phyloP scores from a whole-genome alignment of 768 basidiomycete species.

The Dictyophora rubrovolvata region DNA sequence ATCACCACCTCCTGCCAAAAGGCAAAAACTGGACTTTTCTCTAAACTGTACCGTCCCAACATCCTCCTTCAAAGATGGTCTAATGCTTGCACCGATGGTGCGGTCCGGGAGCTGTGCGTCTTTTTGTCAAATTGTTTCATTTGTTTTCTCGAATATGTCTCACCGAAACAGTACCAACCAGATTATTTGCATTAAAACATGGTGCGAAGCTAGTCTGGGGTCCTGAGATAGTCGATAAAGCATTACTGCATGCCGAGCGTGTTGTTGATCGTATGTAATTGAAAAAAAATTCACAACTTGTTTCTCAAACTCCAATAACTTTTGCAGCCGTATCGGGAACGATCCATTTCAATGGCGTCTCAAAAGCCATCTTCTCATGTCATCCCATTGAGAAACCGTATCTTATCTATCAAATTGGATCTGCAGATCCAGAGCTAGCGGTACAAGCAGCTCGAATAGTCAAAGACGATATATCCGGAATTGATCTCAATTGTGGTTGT shows the following conservation, averaged over 20 bases:
- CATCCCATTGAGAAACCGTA: slow-evolving; percentile 93
- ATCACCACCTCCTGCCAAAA: slow-evolving; percentile 30
- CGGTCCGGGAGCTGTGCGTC: slow-evolving; percentile 78
- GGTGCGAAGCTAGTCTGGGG: slow-evolving; percentile 94
- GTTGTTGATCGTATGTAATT: slow-evolving; percentile 70
- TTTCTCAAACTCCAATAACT: slow-evolving; percentile 3
- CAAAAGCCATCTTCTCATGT: slow-evolving; percentile 78
- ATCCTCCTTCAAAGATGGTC: slow-evolving; percentile 76
- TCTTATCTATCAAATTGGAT: slow-evolving; percentile 93
- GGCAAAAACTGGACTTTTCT: slow-evolving; percentile 33
- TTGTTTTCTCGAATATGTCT: slow-evolving; percentile 11
- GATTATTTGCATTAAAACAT: slow-evolving; percentile 80
- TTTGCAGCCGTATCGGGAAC: slow-evolving; percentile 72
- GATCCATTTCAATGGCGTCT: slow-evolving; percentile 75
- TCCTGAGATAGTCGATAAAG: slow-evolving; percentile 94
- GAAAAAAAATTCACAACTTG: neutral
- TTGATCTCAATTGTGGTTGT: slow-evolving; percentile 97
- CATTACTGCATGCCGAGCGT: slow-evolving; percentile 77
- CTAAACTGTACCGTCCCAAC: slow-evolving; percentile 38
- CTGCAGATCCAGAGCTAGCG: slow-evolving; percentile 80
- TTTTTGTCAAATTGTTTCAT: neutral
- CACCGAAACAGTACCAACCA: slow-evolving; percentile 58
- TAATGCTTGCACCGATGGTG: slow-evolving; percentile 98
- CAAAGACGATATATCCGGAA: slow-evolving; percentile 79
- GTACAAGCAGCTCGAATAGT: slow-evolving; percentile 86